A percentile compares a stretch with the other conserved stretches of the same genome.
phyloP scores from a whole-genome alignment of 805 yeast genomes.

The Starmerella apis region DNA sequence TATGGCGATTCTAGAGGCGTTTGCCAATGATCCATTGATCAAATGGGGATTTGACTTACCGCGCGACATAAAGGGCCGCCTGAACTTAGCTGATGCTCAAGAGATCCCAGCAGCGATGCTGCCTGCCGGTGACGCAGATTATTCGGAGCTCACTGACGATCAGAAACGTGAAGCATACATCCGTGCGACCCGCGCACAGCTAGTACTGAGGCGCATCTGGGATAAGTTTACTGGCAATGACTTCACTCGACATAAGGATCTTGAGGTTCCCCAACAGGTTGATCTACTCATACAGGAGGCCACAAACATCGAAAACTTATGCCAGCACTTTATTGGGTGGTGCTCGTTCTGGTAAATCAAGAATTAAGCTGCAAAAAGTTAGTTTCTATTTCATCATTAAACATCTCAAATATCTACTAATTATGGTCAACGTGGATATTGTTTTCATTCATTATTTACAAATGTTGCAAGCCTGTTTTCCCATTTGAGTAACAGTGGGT shows the following conservation, averaged over 20 bases:
- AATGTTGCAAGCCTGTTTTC: conserved; percentile 13
- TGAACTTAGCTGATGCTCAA: conserved; percentile 8
- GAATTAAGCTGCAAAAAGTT: too few species aligned
- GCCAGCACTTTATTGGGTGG: conserved; percentile 98
- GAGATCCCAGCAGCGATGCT: conserved; percentile 11
- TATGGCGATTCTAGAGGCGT: conserved; percentile 96
- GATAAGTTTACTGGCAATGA: conserved; percentile 93
- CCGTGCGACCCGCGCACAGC: conserved; percentile 80
- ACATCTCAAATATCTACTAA: too few species aligned
- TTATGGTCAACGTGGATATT: too few species aligned
- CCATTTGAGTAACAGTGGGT: conserved; percentile 43
- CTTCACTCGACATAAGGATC: conserved; percentile 56
- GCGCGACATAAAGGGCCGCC: conserved; percentile 25
- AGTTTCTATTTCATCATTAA: too few species aligned
- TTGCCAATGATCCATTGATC: conserved; percentile 95
- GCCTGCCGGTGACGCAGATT: conserved; percentile 11
- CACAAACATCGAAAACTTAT: conserved; percentile 86
- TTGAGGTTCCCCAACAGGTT: conserved; percentile 81
- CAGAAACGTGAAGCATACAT: conserved; percentile 23
- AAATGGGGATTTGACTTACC: conserved; percentile 98
- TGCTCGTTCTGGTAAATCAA: conserved; percentile 91
- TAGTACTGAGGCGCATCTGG: conserved; percentile 79
- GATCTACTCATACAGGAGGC: conserved; percentile 92
- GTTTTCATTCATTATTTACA: neutral
- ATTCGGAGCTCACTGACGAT: conserved; percentile 23